Conservation (phyloP, 2,329 filamentous ascomycete species). For the Ophiostoma fasciatum region DNA sequence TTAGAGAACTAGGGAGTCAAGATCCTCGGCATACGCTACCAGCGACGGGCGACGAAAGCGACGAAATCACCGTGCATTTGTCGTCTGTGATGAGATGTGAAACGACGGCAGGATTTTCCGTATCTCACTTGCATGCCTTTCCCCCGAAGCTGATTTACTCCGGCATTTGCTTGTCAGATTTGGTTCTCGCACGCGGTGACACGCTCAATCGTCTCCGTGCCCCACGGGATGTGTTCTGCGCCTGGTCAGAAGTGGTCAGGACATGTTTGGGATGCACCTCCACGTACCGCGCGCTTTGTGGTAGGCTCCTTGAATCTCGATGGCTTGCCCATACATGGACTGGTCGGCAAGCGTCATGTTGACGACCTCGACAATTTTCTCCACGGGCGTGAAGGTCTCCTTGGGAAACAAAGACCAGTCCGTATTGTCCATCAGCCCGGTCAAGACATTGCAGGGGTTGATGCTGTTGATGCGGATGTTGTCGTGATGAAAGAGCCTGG, state of each 20-base stretch:
- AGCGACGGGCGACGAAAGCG: too few relatives aligned
- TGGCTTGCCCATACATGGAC: background rate
- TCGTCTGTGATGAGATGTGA: too few relatives aligned
- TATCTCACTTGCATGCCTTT: too few relatives aligned
- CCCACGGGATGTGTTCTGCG: background rate
- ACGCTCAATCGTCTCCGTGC: background rate
- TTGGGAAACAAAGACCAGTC: background rate
- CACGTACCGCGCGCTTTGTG: background rate
- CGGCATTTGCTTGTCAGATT: too few relatives aligned
- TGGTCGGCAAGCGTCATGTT: background rate
- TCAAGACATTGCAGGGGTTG: background rate
- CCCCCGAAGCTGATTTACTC: too few relatives aligned
- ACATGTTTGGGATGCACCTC: too few relatives aligned
- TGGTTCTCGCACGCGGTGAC: background rate
- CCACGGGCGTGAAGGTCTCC: background rate
- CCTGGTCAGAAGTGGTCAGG: too few relatives aligned
- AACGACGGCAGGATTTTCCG: too few relatives aligned
- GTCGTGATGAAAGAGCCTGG: background rate
- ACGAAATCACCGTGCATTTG: too few relatives aligned
- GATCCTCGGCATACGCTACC: too few relatives aligned
- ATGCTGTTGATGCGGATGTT: slow-evolving; percentile 12
- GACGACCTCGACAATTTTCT: background rate
- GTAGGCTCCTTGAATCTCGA: background rate
- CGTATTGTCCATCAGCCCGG: background rate
- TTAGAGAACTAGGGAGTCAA: too few relatives aligned